phyloP scores from a whole-genome alignment of 345 rosid genomes.

The Pugionium cornutum region DNA sequence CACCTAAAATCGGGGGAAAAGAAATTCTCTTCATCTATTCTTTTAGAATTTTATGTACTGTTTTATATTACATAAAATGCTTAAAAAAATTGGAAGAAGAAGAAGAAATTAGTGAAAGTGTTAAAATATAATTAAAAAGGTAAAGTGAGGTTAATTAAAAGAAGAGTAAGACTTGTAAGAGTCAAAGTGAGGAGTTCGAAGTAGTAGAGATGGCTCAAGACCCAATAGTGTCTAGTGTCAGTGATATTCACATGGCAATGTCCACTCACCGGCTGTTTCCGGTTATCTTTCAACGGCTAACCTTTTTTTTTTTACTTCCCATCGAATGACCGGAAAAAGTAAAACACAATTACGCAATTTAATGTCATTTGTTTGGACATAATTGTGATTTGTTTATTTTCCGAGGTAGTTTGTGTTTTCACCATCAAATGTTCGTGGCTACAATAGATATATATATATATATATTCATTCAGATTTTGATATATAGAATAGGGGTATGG shows the following conservation, averaged over 20 bases:
- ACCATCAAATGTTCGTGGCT: neutral
- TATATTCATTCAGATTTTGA: neutral
- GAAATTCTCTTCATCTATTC: no score
- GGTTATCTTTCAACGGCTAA: slow-evolving; percentile 30
- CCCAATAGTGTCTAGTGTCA: slow-evolving; percentile 48
- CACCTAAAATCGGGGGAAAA: neutral
- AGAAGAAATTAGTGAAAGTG: slow-evolving; percentile 19
- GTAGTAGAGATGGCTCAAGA: slow-evolving; percentile 53
- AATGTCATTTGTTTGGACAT: slow-evolving; percentile 36
- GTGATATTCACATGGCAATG: slow-evolving; percentile 61
- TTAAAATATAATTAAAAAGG: no score
- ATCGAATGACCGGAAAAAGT: slow-evolving; percentile 30
- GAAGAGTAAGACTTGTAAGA: slow-evolving; percentile 36
- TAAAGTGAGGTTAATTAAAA: neutral
- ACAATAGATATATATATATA: neutral
- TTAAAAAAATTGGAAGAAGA: no score
- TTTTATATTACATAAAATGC: no score
- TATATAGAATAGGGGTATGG: no score
- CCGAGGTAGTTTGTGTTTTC: slow-evolving; percentile 24
- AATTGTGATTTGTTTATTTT: slow-evolving; percentile 24
- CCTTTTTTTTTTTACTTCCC: slow-evolving; percentile 27
- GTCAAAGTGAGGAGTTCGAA: slow-evolving; percentile 53
- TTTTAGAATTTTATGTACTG: no score
- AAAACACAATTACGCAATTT: slow-evolving; percentile 37
- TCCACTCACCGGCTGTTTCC: slow-evolving; percentile 34